Evolutionary conservation across 495 filamentous ascomycete species (phyloP).

Genomic region (Penicillium lagena): DNA sequence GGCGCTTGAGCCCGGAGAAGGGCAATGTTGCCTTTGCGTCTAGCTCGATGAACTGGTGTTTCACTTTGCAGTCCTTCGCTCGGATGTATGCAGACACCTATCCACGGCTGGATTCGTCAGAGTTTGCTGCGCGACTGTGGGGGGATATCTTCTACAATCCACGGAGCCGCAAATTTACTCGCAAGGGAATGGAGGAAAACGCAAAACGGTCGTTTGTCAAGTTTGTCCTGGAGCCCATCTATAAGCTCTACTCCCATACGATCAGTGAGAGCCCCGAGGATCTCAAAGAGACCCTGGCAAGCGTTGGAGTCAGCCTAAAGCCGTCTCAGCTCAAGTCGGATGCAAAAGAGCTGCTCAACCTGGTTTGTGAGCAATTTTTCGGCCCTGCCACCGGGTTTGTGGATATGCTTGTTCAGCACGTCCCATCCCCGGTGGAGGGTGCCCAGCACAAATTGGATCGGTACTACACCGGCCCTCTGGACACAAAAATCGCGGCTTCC

Average conservation of each 20-base stretch:
- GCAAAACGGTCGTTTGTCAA: constrained; percentile 87
- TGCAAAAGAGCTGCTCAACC: constrained; percentile 78
- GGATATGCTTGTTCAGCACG: constrained; percentile 87
- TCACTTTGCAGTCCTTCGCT: constrained; percentile 87
- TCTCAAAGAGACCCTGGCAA: constrained; percentile 70
- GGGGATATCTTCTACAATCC: constrained; percentile 97
- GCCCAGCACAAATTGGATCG: constrained; percentile 68
- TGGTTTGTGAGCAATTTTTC: constrained; percentile 95
- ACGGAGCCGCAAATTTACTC: constrained; percentile 77
- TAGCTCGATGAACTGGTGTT: constrained; percentile 91
- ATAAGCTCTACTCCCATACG: constrained; percentile 95
- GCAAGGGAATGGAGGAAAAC: constrained; percentile 74
- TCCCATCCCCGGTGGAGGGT: constrained; percentile 81
- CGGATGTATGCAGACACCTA: constrained; percentile 94
- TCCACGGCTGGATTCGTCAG: constrained; percentile 66
- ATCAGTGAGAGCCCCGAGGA: constrained; percentile 87
- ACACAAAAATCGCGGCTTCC: constrained; percentile 72
- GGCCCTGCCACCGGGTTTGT: constrained; percentile 86
- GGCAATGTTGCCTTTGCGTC: constrained; percentile 96
- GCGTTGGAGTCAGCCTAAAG: constrained; percentile 78
- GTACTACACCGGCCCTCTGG: constrained; percentile 94
- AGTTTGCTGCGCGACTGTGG: constrained; percentile 82
- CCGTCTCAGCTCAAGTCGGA: constrained; percentile 86
- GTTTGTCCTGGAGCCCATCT: constrained; percentile 93
- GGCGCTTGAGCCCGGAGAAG: constrained; percentile 88